Evolutionary conservation across 768 basidiomycete genomes (phyloP), one percentile per base, ranked within the genome.

Genomic region (Rhizopogon vesiculosus): DNA sequence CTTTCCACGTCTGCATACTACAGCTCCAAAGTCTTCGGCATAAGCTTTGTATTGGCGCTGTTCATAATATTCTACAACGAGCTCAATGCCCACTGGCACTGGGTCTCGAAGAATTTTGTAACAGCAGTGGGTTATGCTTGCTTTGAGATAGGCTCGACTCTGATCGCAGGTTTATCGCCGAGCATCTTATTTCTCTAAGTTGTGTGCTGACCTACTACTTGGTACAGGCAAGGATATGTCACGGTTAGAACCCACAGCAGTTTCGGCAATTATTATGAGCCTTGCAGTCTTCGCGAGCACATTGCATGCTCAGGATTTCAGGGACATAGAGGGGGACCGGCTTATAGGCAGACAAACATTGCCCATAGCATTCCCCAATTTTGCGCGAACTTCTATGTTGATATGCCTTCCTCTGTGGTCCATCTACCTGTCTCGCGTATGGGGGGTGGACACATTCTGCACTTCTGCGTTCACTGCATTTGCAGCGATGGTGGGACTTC

Each of bases 21-120:
- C 53, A 70, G 76, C 29, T 51, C 33, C 9, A 60, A 68, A 10
- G 59, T 73, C 35, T 59, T 72, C 16, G 62, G 62, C 29, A 60
- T 72, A 12, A 77, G 76, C 45, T 59, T 67, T 28, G 48, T 66
- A 3, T 42, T 65, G 7, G 43, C 62, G 18, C 63, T 62, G 31
- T 38, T 71, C 53, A 62, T 72, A 18, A 42, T 71, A 13, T 62
- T 72, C 56, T 78, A 79, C 56, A 75, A 78, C 49, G 77, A 79
- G 45, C 52, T 67, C 3, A 56, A 61, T 22, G 63, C 66, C 5
- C 56, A 67, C 28, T 43, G 48, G 19, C 60, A 69, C 50, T 75
- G 68, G 64, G 7, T 68, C 0, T 53, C 62, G 33, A 66, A 73
- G 35, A 72, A 71, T 39, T 46, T 54, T 1, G 44, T 71, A 28